phyloP scores from a whole-genome alignment of 2,329 filamentous ascomycete genomes.

The Ilyonectria mors-panacis region DNA sequence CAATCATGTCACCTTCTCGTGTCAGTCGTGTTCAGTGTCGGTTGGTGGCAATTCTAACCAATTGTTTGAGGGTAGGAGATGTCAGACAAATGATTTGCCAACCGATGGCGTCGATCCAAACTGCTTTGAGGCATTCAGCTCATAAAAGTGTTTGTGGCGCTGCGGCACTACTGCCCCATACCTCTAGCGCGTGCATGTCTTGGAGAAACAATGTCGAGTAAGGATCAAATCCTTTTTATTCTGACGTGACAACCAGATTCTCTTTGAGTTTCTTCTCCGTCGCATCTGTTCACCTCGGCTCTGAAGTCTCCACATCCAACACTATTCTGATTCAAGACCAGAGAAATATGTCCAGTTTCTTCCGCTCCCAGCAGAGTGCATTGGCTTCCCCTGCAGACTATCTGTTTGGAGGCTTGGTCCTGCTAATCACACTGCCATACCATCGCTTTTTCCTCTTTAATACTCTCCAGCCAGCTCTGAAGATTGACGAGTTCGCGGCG shows the following conservation, averaged over 20 bases:
- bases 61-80: neutral
- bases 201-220: neutral
- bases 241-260: neutral
- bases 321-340: no score
- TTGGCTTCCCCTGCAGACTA: neutral
- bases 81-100: neutral
- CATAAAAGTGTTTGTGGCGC: neutral
- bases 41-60: neutral
- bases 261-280: neutral
- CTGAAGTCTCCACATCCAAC: neutral
- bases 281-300: neutral
- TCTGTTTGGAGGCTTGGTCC: slow-evolving; percentile 2
- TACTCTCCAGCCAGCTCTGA: slow-evolving; percentile 5
- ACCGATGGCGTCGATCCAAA: neutral
- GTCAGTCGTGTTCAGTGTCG: neutral
- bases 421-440: slow-evolving; percentile 15
- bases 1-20: neutral
- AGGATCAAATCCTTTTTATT: neutral
- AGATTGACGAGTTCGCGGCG: slow-evolving; percentile 4
- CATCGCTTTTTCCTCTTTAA: slow-evolving; percentile 16
- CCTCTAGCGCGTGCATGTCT: neutral
- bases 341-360: slow-evolving; percentile 3
- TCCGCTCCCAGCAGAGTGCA: neutral
- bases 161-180: neutral
- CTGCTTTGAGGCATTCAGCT: neutral